Base-by-base conservation (phyloP, 192 early-diverging fungal genomes). In the Diversispora epigaea region DNA sequence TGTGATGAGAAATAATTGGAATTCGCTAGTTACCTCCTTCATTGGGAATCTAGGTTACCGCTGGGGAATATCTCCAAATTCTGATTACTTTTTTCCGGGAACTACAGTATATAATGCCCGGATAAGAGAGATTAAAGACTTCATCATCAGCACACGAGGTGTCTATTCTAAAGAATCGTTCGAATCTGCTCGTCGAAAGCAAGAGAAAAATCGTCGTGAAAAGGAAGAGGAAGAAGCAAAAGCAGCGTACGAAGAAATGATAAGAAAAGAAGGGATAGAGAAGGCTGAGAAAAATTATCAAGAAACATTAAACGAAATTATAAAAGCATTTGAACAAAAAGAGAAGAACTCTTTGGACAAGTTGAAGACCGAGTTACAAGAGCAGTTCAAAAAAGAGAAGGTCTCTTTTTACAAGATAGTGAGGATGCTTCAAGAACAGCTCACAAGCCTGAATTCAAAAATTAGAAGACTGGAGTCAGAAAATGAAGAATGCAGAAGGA, bases 51-150 rank as follows among this genome's bases (percentile, higher is more conserved):
- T 68, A 68, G 67, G 25, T 21, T 52, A 68, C 32, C 67, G 67
- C 19, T 68, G 67, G 62, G 67, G 67, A 25, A 50, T 68, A 47
- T 68, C 67, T 19, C 67, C 67, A 68, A 14, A 68, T 32, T 68
- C 67, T 50, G 67, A 68, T 41, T 68, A 68, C 25, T 68, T 15
- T 52, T 25, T 25, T 3, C 49, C 67, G 39, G 49, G 52, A 22
- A 6, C 49, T 68, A 7, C 10, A 52, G 12, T 11, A 12, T 47
- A 68, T 32, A 25, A 68, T 25, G 45, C 47, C 14, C 45, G 21
- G 21, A 15, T 68, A 32, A 25, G 67, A 50, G 67, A 68, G 19
- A 68, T 68, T 15, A 68, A 54, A 32, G 67, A 17, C 0, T 54
- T 68, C 47, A 68, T 68, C 32, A 50, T 12, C 1, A 68, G 67